These are phyloP conservation scores for Austroboletus festivus DNA, from an alignment of 768 basidiomycete species.

Conservation along the genomic window DNA sequence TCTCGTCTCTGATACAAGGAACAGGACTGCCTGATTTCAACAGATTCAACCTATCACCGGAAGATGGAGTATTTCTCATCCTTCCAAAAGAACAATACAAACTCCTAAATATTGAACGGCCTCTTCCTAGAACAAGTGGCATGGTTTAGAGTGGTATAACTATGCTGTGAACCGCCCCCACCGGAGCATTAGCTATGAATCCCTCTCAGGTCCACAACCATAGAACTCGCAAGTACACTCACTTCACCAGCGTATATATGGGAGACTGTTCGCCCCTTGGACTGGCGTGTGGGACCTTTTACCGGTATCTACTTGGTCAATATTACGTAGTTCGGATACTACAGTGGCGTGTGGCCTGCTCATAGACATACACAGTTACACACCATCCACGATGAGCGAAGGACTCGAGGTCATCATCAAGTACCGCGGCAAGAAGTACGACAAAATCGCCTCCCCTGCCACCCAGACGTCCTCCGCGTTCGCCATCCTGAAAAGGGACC, in stretches of 20 bases:
- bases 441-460: slow-evolving; percentile 8
- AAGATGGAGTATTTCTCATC: slow-evolving; percentile 26
- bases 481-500: slow-evolving; percentile 26
- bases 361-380: too few species aligned
- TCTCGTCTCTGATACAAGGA: too few species aligned
- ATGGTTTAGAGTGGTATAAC: slow-evolving; percentile 25
- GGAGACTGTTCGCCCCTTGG: not conserved
- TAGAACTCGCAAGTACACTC: not conserved
- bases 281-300: not conserved
- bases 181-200: not conserved
- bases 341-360: too few species aligned
- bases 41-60: not conserved
- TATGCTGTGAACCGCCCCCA: slow-evolving; percentile 6
- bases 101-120: slow-evolving; percentile 2
- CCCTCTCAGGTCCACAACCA: slow-evolving; percentile 21
- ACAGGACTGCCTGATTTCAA: too few species aligned
- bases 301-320: too few species aligned
- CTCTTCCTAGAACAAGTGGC: slow-evolving; percentile 10
- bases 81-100: slow-evolving; percentile 23
- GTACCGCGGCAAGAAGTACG: slow-evolving; percentile 20
- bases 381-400: slow-evolving; percentile 21
- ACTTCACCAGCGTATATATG: not conserved
- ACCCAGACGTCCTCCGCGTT: slow-evolving; percentile 17
- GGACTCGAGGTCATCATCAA: slow-evolving; percentile 26
- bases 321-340: too few species aligned